phyloP scores from a whole-genome alignment of 805 yeast species.

The Saturnispora serradocipensis region DNA sequence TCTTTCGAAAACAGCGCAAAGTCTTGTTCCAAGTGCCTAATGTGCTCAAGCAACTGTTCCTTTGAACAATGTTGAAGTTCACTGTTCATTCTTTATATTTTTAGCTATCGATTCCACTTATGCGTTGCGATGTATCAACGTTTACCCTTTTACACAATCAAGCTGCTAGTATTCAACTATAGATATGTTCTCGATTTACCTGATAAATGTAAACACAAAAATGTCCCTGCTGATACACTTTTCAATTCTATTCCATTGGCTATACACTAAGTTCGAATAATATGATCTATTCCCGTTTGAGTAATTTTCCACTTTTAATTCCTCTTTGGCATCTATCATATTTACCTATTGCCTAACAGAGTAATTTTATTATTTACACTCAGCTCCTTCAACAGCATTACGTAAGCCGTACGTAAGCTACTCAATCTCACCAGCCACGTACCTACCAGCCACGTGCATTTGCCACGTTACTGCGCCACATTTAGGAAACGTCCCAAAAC shows the following conservation, averaged over 20 bases:
- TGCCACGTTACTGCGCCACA: background rate
- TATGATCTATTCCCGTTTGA: background rate
- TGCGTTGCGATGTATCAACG: background rate
- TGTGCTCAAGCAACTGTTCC: background rate
- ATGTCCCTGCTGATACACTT: background rate
- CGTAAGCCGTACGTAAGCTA: background rate
- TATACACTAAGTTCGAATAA: background rate
- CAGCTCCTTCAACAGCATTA: background rate
- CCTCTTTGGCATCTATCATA: background rate
- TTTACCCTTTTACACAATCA: no score
- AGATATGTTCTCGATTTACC: no score
- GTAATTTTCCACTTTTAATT: background rate
- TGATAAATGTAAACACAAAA: no score
- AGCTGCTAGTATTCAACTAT: no score
- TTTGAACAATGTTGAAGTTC: background rate
- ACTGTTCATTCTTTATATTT: background rate
- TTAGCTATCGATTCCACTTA: background rate
- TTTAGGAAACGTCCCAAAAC: background rate
- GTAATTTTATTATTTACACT: background rate
- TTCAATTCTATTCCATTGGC: background rate
- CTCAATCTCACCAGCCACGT: background rate
- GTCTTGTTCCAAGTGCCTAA: conserved; percentile 16
- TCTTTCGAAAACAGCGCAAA: conserved; percentile 16
- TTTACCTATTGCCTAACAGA: background rate
- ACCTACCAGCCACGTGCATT: background rate